Percentiles rank a stretch among this genome's conserved stretches.
Evolutionary conservation across 208 protist genomes (phyloP).

Genomic region (Giardia muris): DNA sequence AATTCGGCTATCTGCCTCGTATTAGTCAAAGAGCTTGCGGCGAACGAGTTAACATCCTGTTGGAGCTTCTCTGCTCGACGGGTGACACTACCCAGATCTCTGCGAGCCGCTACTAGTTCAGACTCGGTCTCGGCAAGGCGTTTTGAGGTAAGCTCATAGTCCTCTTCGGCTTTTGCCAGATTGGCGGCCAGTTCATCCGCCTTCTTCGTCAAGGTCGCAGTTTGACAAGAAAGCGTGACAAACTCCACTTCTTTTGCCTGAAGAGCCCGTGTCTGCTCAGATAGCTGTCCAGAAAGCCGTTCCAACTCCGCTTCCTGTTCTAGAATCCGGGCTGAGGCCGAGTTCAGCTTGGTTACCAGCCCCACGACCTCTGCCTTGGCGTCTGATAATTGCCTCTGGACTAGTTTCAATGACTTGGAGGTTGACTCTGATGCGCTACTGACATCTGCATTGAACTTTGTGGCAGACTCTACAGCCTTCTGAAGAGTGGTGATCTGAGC

Average conservation of each 20-base stretch:
- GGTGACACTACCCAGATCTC: background rate
- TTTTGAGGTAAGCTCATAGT: background rate
- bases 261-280: background rate
- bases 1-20: background rate
- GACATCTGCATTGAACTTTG: background rate
- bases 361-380: background rate
- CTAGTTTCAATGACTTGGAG: background rate
- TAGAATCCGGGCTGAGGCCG: background rate
- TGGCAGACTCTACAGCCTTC: background rate
- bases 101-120: background rate
- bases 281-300: background rate
- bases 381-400: background rate
- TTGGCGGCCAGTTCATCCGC: background rate
- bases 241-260: background rate
- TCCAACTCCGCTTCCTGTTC: background rate
- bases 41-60: background rate
- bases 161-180: background rate
- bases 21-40: background rate
- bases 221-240: background rate
- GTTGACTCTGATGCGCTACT: background rate
- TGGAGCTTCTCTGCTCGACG: background rate
- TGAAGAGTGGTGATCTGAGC: background rate
- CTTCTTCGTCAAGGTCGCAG: background rate
- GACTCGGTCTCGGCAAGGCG: background rate
- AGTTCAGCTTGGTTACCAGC: background rate